Evolutionary conservation across 2,329 filamentous ascomycete genomes (phyloP).

Genomic region (Penicillium sp.): DNA sequence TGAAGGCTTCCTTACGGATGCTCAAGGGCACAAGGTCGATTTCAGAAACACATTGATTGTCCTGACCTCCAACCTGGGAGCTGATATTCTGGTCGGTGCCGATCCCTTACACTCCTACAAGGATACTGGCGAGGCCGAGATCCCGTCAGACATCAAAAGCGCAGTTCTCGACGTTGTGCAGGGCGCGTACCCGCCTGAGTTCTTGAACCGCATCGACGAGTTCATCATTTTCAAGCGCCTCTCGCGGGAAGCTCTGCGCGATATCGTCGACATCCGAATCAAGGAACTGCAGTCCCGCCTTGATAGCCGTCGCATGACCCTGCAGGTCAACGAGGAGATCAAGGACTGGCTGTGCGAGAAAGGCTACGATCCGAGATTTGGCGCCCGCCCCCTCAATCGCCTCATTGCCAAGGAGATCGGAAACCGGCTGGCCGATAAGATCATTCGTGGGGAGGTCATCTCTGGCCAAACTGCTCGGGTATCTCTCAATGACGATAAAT

Average conservation of each 20-base stretch:
- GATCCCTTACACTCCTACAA: conserved; percentile 64
- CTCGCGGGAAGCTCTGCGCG: conserved; percentile 71
- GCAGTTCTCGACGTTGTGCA: conserved; percentile 88
- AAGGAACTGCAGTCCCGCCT: conserved; percentile 78
- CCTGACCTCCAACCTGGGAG: conserved; percentile 90
- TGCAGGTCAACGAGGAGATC: conserved; percentile 68
- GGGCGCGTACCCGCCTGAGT: conserved; percentile 76
- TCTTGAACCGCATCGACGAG: conserved; percentile 93
- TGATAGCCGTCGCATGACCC: conserved; percentile 76
- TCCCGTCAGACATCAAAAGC: conserved; percentile 69
- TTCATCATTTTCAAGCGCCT: conserved; percentile 95
- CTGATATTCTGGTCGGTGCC: conserved; percentile 80
- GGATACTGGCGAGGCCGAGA: conserved; percentile 62
- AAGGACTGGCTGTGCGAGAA: conserved; percentile 83
- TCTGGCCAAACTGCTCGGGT: conserved; percentile 72
- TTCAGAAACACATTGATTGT: conserved; percentile 97
- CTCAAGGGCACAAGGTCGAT: conserved; percentile 93
- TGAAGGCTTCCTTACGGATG: conserved; percentile 92
- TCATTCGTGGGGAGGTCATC: conserved; percentile 80
- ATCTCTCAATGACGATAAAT: conserved; percentile 60
- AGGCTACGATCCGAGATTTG: conserved; percentile 88
- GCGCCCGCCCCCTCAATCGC: conserved; percentile 84
- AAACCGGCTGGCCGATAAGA: conserved; percentile 83
- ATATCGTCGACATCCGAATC: conserved; percentile 91
- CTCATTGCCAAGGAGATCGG: conserved; percentile 87